Evolutionary conservation across 73 alveolate genomes (phyloP).

Genomic region (Paramecium tetraurelia): DNA sequence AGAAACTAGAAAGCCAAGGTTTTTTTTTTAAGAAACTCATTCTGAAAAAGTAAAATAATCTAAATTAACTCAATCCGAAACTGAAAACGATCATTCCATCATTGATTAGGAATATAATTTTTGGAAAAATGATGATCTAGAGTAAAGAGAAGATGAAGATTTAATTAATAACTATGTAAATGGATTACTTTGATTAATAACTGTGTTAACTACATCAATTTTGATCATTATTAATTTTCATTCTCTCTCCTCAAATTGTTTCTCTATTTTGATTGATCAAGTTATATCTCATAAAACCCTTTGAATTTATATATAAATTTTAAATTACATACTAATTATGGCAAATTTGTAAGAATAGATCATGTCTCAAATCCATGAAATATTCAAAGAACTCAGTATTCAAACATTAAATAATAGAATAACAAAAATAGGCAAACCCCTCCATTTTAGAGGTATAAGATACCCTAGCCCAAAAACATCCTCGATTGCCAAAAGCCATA

Average conservation of each 20-base stretch:
- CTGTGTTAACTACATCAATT: neutral
- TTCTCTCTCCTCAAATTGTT: neutral
- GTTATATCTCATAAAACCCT: neutral
- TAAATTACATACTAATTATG: neutral
- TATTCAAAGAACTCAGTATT: neutral
- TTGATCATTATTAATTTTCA: neutral
- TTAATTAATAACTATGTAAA: neutral
- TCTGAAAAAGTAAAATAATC: neutral
- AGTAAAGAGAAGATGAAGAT: neutral
- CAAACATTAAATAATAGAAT: neutral
- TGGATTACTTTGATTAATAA: neutral
- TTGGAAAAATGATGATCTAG: neutral
- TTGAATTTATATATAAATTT: neutral
- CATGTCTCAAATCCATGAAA: neutral
- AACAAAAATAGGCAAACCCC: neutral
- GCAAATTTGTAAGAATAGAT: neutral
- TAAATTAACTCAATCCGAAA: neutral
- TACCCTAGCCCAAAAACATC: neutral
- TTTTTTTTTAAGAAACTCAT: neutral
- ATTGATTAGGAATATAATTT: neutral
- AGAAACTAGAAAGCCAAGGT: neutral
- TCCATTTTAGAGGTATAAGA: neutral
- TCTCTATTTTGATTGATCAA: neutral
- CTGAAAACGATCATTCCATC: neutral
- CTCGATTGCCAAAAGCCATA: constrained; percentile 20